Evolutionary conservation across 2,329 filamentous ascomycete species (phyloP).

Genomic region (Xylaria sp.): DNA sequence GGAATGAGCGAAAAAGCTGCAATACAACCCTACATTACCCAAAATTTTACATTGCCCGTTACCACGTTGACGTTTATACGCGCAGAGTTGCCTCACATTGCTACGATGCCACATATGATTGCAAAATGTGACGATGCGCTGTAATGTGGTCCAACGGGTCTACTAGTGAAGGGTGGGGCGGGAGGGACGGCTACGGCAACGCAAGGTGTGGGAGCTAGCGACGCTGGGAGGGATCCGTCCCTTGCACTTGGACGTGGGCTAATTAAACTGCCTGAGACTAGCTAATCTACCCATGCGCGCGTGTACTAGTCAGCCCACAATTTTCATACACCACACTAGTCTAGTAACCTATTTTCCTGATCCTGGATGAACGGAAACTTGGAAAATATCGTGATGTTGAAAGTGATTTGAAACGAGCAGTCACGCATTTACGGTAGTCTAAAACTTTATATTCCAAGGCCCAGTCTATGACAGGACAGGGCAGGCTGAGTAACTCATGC

Average conservation of each 20-base stretch:
- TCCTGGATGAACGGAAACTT: background rate
- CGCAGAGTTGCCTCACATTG: slow-evolving; percentile 4
- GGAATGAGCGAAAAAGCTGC: background rate
- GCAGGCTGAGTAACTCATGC: background rate
- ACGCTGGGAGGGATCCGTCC: background rate
- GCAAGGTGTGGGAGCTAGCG: slow-evolving; percentile 24
- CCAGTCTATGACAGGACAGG: background rate
- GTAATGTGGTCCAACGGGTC: background rate
- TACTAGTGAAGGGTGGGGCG: slow-evolving; percentile 27
- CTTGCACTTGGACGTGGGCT: background rate
- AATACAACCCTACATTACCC: background rate
- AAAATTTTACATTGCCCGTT: slow-evolving; percentile 1
- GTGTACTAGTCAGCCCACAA: background rate
- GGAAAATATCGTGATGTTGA: background rate
- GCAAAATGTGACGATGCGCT: slow-evolving; percentile 13
- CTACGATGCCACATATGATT: background rate
- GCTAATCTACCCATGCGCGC: slow-evolving; percentile 1
- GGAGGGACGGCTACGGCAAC: slow-evolving; percentile 37
- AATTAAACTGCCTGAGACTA: background rate
- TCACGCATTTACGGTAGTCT: background rate
- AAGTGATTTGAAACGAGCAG: background rate
- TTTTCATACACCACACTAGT: background rate
- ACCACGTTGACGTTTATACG: background rate
- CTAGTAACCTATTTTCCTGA: background rate
- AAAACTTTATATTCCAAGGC: background rate